Evolutionary conservation across 192 early-diverging fungal genomes (phyloP), one percentile per base, ranked within the genome.

Genomic region (Gigaspora rosea): DNA sequence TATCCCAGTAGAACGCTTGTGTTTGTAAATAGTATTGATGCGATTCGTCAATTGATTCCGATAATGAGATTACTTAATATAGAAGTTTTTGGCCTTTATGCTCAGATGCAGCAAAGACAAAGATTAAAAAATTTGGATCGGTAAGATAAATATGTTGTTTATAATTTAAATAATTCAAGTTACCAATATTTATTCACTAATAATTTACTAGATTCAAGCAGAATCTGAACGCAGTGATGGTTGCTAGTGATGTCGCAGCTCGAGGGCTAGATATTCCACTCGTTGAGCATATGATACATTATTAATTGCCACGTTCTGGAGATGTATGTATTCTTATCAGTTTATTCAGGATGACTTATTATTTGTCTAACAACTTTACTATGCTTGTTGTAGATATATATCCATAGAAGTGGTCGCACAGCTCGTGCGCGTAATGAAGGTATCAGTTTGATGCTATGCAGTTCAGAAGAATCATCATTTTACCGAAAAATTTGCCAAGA

Each of bases 21-120:
- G 54, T 99, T 99, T 89, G 95, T 96, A 69, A 97, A 97, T 88
- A 92, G 91, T 79, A 99, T 99, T 67, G 95, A 97, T 79, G 86
- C 92, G 20, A 94, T 97, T 72, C 92, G 95, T 33, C 90, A 96
- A 51, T 86, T 97, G 75, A 86, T 94, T 15, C 94, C 95, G 15
- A 89, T 96, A 46, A 89, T 97, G 80, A 89, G 88, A 50, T 81
- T 95, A 41, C 84, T 97, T 36, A 72, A 85, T 2, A 73, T 96
- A 9, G 85, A 91, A 27, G 95, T 91, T 8, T 85, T 95, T 78
- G 92, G 91, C 0, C 85, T 99, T 35, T 96, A 99, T 78, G 95
- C 95, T 7, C 94, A 97, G 82, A 95, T 99, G 94, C 95, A 99
- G n/a, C n/a, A n/a, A n/a, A n/a, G n/a, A n/a, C n/a, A n/a, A n/a